phyloP scores from a whole-genome alignment of 306 rosid genomes.

The Rosa lucieae region DNA sequence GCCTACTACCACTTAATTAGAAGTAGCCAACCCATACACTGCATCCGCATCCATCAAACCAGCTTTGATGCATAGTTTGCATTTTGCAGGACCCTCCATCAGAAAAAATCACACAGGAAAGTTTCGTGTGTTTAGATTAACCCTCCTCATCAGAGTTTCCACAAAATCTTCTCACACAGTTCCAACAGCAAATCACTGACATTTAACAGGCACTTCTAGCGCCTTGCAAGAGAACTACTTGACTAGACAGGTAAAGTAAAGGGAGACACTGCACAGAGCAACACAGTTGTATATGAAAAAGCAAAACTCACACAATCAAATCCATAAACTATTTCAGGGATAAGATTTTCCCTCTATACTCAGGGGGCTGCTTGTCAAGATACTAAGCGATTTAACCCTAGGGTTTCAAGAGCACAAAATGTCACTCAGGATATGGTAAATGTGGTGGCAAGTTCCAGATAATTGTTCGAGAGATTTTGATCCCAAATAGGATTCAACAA shows the following conservation, averaged over 20 bases:
- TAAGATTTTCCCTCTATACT: background rate
- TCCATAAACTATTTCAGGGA: background rate
- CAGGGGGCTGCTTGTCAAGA: background rate
- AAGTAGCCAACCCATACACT: background rate
- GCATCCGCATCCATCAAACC: background rate
- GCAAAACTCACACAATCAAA: background rate
- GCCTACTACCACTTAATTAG: background rate
- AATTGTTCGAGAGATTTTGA: background rate
- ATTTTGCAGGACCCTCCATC: background rate
- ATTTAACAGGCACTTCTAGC: background rate
- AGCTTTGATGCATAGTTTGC: background rate
- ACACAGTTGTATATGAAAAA: background rate
- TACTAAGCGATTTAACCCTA: background rate
- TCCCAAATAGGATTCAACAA: background rate
- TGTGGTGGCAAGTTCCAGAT: background rate
- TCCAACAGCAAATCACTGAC: background rate
- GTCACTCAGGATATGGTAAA: no score
- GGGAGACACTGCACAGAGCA: background rate
- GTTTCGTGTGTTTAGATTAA: background rate
- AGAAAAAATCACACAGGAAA: background rate
- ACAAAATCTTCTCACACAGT: background rate
- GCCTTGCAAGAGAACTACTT: background rate
- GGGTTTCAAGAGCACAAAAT: background rate
- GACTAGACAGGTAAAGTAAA: background rate
- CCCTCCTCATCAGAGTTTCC: background rate